Conservation (phyloP, 495 filamentous ascomycete genomes). For the Glarea lozoyensis region DNA sequence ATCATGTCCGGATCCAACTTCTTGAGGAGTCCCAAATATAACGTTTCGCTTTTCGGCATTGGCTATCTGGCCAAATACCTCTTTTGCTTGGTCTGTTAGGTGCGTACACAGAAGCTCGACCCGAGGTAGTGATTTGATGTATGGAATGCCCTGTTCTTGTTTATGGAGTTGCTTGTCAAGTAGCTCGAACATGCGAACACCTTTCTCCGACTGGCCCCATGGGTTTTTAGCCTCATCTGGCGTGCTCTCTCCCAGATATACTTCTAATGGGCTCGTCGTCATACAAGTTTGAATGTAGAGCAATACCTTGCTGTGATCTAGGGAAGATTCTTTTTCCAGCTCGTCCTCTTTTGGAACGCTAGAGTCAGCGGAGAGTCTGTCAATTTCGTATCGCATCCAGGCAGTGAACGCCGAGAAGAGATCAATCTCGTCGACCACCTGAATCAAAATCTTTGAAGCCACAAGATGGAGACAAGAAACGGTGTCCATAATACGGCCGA, state of each 20-base stretch:
- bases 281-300: slow-evolving; percentile 43
- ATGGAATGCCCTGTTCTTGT: slow-evolving; percentile 28
- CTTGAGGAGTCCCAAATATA: slow-evolving; percentile 35
- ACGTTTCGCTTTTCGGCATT: slow-evolving; percentile 45
- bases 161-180: slow-evolving; percentile 37
- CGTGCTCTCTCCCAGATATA: slow-evolving; percentile 29
- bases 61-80: slow-evolving; percentile 42
- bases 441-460: slow-evolving; percentile 60
- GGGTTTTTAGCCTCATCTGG: slow-evolving; percentile 19
- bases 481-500: slow-evolving; percentile 53
- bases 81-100: slow-evolving; percentile 28
- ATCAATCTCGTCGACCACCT: slow-evolving; percentile 66
- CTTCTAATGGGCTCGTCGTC: slow-evolving; percentile 32
- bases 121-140: slow-evolving; percentile 29
- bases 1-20: slow-evolving; percentile 27
- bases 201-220: slow-evolving; percentile 13
- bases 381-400: slow-evolving; percentile 83
- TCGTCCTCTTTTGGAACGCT: slow-evolving; percentile 37
- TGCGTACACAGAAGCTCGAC: slow-evolving; percentile 37
- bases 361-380: slow-evolving; percentile 43
- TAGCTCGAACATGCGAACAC: slow-evolving; percentile 33
- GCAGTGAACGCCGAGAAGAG: slow-evolving; percentile 71
- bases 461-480: slow-evolving; percentile 67
- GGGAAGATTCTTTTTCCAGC: slow-evolving; percentile 42
- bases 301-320: slow-evolving; percentile 45